These are phyloP conservation scores for Elsinoe necatrix DNA, from an alignment of 2,329 filamentous ascomycete species.

Conservation along the genomic window DNA sequence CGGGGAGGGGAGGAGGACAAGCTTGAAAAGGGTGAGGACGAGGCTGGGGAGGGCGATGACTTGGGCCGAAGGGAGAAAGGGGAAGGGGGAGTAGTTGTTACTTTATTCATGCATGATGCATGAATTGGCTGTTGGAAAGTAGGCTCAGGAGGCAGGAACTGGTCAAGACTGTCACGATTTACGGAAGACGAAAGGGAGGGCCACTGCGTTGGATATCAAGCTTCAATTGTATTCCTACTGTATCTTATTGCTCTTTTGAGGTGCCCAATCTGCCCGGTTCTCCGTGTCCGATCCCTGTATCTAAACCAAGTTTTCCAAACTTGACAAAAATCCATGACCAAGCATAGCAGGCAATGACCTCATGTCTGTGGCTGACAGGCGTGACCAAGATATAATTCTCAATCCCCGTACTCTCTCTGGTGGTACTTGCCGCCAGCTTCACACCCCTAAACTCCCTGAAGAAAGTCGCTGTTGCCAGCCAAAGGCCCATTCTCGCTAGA, in stretches of 20 bases:
- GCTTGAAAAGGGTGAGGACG: not conserved
- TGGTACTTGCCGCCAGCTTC: constrained; percentile 21
- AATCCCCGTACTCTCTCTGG: constrained; percentile 24
- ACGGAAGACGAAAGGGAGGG: not conserved
- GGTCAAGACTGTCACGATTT: not conserved
- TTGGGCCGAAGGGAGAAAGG: not conserved
- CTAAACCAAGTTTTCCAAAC: too few species aligned
- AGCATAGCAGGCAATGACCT: constrained; percentile 18
- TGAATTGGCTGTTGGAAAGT: too few species aligned
- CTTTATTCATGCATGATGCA: too few species aligned
- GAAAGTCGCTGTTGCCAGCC: constrained; percentile 24
- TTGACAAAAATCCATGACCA: too few species aligned
- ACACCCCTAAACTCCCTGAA: constrained; percentile 23
- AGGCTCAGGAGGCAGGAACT: too few species aligned
- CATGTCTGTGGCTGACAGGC: constrained; percentile 24
- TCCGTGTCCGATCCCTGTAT: too few species aligned
- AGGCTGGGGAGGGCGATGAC: not conserved
- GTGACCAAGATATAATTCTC: constrained; percentile 28
- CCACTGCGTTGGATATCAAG: too few species aligned
- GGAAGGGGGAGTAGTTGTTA: not conserved
- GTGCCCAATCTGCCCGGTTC: too few species aligned
- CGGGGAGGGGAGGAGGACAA: not conserved
- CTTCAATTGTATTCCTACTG: too few species aligned
- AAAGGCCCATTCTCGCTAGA: constrained; percentile 26
- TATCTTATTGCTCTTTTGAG: too few species aligned